Evolutionary conservation across 2,329 filamentous ascomycete genomes (phyloP), one percentile per base, ranked within the genome.

Genomic region (Monilinia laxa): DNA sequence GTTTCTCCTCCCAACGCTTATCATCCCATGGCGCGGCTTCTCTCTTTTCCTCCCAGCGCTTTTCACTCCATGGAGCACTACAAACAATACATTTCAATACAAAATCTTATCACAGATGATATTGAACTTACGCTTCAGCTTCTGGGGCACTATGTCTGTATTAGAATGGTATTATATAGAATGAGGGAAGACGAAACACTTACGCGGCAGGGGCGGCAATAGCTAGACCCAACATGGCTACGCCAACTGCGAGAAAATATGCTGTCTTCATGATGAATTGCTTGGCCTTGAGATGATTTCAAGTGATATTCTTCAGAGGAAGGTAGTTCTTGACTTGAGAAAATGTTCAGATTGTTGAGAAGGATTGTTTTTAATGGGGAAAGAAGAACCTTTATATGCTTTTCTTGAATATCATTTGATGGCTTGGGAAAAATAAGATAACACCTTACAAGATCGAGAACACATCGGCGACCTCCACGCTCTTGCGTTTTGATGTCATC

Each of bases 51-150:
- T 28, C 12, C 58, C 58, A 62, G 1, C 59, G 47, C 35, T 62
- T 62, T 11, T 62, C 58, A 12, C 20, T 35, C 59, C 47, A 62
- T 18, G 58, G 58, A 25, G 58, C 58, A 52, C 58, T 62, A 18
- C 10, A 2, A 38, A 35, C 23, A 16, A 35, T n/a, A 16, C 23
- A 52, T 31, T 5, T 62, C 35, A 52, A 31, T 20, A 52, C 9
- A 25, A 38, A 12, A 40, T 35, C 20, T 52, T 31, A 38, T 18
- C 11, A 20, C 20, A 23, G 18, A 51, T 3, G 25, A 47, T 3
- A 59, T 49, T 25, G 9, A 47, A 59, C 45, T 62, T 28, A 62
- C 45, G 59, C 45, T 62, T 62, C 47, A 40, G 59, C 59, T 20
- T 62, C 47, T 51, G 59, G 23, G 16, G 45, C 28, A 40, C 59